phyloP scores from a whole-genome alignment of 1,284 basidiomycete species.

The Fomitiporia mediterranea region DNA sequence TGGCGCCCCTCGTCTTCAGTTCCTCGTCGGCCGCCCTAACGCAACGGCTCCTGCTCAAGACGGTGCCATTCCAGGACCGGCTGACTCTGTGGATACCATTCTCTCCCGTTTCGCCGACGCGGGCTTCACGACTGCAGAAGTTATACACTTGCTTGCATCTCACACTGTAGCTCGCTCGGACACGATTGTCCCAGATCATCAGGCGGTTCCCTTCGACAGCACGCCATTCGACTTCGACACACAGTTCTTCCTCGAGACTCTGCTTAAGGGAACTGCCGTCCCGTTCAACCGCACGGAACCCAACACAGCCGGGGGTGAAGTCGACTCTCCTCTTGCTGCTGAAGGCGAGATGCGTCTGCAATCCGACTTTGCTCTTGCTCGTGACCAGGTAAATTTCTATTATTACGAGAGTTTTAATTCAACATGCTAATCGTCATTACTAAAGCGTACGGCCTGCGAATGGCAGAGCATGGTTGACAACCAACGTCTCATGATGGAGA shows the following conservation, averaged over 20 bases:
- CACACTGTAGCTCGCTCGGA: conserved; percentile 22
- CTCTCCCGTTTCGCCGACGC: conserved; percentile 25
- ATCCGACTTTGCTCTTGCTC: conserved; percentile 21
- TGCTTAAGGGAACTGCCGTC: conserved; percentile 21
- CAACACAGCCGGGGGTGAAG: conserved; percentile 12
- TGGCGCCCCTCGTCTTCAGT: conserved; percentile 28
- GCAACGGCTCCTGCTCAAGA: conserved; percentile 27
- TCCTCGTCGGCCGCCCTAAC: conserved; percentile 25
- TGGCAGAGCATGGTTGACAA: conserved; percentile 27
- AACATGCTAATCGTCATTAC: too few species aligned
- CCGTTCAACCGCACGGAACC: conserved; percentile 14
- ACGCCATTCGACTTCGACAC: conserved; percentile 24
- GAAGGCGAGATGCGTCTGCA: conserved; percentile 19
- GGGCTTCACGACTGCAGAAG: conserved; percentile 29
- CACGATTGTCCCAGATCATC: conserved; percentile 17
- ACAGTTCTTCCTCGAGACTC: conserved; percentile 22
- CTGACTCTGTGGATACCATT: conserved; percentile 28
- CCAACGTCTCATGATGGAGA: conserved; percentile 27
- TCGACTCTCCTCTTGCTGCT: conserved; percentile 13
- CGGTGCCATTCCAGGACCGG: conserved; percentile 26
- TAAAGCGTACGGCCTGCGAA: conserved; percentile 23
- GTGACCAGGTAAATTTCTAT: too few species aligned
- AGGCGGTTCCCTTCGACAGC: conserved; percentile 21
- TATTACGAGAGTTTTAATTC: too few species aligned
- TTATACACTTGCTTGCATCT: conserved; percentile 28